Evolutionary conservation across 2,329 filamentous ascomycete species (phyloP).

Genomic region (Gyromitra esculenta): DNA sequence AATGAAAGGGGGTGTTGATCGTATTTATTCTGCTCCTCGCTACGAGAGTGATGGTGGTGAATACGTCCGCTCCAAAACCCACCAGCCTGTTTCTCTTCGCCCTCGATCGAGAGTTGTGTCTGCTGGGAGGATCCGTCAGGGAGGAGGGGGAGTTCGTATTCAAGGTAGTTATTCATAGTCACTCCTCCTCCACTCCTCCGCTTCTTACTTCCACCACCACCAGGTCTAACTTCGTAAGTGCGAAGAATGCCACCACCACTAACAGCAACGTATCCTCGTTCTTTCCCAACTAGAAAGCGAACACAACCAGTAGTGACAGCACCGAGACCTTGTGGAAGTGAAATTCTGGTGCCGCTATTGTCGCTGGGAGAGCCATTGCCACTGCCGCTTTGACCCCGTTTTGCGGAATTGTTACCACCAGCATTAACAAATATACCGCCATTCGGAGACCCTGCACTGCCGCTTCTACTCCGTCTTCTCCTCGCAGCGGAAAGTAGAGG

Average conservation of each 20-base stretch:
- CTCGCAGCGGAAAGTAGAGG: slow-evolving; percentile 75
- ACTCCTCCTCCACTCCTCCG: slow-evolving; percentile 57
- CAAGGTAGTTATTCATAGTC: slow-evolving; percentile 56
- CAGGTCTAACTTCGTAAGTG: slow-evolving; percentile 60
- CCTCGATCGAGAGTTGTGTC: slow-evolving; percentile 49
- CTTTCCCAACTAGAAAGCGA: slow-evolving; percentile 63
- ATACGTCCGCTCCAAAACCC: slow-evolving; percentile 48
- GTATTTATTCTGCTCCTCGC: slow-evolving; percentile 60
- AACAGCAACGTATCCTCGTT: slow-evolving; percentile 62
- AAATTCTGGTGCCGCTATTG: slow-evolving; percentile 64
- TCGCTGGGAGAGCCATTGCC: slow-evolving; percentile 62
- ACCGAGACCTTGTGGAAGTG: slow-evolving; percentile 60
- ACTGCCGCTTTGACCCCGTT: slow-evolving; percentile 60
- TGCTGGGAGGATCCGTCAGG: slow-evolving; percentile 54
- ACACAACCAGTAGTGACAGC: slow-evolving; percentile 62
- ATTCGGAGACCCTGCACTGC: slow-evolving; percentile 61
- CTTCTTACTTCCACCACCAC: slow-evolving; percentile 56
- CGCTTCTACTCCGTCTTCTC: slow-evolving; percentile 61
- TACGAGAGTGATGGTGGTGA: slow-evolving; percentile 59
- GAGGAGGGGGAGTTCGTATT: slow-evolving; percentile 57
- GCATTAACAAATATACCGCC: slow-evolving; percentile 59
- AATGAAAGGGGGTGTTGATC: slow-evolving; percentile 70
- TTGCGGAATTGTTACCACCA: slow-evolving; percentile 60
- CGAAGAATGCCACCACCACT: slow-evolving; percentile 63
- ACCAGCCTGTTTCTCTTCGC: slow-evolving; percentile 54